Conservation (phyloP, 495 filamentous ascomycete genomes). For the Talaromyces trachyspermus region DNA sequence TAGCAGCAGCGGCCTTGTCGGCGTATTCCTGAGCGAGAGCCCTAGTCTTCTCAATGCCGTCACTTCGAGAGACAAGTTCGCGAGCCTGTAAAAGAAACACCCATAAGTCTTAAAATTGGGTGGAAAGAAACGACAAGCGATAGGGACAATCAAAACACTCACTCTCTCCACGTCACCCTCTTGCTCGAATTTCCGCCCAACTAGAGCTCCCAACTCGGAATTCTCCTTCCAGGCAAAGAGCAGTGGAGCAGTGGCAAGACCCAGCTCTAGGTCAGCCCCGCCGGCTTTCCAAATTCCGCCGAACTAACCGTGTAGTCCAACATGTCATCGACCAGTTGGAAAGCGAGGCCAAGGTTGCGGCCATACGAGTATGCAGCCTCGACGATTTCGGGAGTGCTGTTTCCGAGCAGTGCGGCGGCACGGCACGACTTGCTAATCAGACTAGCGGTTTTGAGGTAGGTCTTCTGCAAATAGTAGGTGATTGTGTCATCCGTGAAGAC, state of each 20-base stretch:
- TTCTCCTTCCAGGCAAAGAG: slow-evolving; percentile 94
- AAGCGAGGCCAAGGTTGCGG: slow-evolving; percentile 85
- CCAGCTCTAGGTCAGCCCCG: slow-evolving; percentile 92
- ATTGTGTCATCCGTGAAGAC: slow-evolving; percentile 80
- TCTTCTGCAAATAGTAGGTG: slow-evolving; percentile 96
- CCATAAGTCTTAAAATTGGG: slow-evolving; percentile 11
- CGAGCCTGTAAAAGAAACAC: slow-evolving; percentile 62
- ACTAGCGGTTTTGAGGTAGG: slow-evolving; percentile 92
- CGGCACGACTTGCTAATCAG: slow-evolving; percentile 94
- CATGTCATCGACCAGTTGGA: slow-evolving; percentile 98
- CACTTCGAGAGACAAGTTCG: slow-evolving; percentile 69
- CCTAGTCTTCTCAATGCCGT: slow-evolving; percentile 85
- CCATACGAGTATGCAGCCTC: slow-evolving; percentile 90
- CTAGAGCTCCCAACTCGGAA: slow-evolving; percentile 75
- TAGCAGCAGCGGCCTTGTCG: slow-evolving; percentile 76
- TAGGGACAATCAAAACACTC: slow-evolving; percentile 21
- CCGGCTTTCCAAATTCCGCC: slow-evolving; percentile 84
- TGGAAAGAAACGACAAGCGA: slow-evolving; percentile 12
- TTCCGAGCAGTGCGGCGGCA: slow-evolving; percentile 78
- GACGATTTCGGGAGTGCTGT: slow-evolving; percentile 67
- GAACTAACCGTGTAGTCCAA: slow-evolving; percentile 87
- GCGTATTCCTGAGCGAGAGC: slow-evolving; percentile 84
- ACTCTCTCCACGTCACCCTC: slow-evolving; percentile 81
- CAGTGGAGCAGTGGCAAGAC: slow-evolving; percentile 89
- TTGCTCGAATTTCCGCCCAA: slow-evolving; percentile 79